Conservation (phyloP, 305 asterid species). For the Petunia hybrid region DNA sequence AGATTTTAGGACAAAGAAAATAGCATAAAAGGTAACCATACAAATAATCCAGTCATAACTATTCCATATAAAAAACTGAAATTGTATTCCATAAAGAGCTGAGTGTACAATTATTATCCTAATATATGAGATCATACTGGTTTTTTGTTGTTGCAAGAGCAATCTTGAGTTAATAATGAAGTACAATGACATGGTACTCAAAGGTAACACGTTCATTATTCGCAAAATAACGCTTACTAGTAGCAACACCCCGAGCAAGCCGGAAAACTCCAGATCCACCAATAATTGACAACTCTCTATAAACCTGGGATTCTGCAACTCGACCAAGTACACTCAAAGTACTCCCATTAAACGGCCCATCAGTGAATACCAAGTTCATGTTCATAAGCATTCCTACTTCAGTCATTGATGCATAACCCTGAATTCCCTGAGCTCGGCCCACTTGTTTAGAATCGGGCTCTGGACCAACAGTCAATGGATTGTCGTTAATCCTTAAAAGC, state of each 20-base stretch:
- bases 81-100: too few species aligned
- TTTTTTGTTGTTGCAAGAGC: too few species aligned
- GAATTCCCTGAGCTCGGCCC: conserved; percentile 58
- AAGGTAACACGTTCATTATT: conserved; percentile 45
- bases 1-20: too few species aligned
- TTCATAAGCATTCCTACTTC: conserved; percentile 44
- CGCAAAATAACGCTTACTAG: conserved; percentile 34
- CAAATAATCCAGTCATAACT: too few species aligned
- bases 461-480: conserved; percentile 43
- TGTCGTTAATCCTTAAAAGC: conserved; percentile 40
- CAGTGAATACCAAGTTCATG: conserved; percentile 45
- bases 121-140: too few species aligned
- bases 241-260: conserved; percentile 48
- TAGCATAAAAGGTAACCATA: too few species aligned
- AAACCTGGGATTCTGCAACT: conserved; percentile 33
- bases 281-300: conserved; percentile 47
- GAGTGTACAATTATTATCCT: not conserved
- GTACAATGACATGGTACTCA: conserved; percentile 45
- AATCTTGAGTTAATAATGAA: conserved; percentile 32
- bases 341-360: conserved; percentile 48
- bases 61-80: too few species aligned
- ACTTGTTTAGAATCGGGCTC: conserved; percentile 37
- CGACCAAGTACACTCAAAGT: conserved; percentile 44
- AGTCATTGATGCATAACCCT: conserved; percentile 40
- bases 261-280: conserved; percentile 60